These are phyloP conservation scores for Erythrophleum fordii DNA, from an alignment of 306 rosid species.

Conservation along the genomic window DNA sequence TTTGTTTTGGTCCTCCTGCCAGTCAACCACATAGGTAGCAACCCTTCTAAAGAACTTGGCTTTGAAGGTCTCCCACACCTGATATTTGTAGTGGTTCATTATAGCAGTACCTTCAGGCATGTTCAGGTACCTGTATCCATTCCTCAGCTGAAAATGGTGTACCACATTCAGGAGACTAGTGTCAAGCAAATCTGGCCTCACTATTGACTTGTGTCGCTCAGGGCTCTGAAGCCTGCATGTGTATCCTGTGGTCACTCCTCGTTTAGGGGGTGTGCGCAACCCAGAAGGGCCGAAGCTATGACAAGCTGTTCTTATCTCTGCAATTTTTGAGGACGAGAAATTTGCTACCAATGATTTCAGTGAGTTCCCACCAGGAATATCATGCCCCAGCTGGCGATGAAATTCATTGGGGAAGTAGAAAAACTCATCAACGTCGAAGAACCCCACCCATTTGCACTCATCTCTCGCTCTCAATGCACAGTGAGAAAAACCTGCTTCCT, in stretches of 20 bases:
- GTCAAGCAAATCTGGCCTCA: constrained; percentile 61
- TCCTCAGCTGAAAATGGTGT: constrained; percentile 66
- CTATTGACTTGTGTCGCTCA: constrained; percentile 69
- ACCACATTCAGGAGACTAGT: constrained; percentile 66
- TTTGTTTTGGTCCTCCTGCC: constrained; percentile 73
- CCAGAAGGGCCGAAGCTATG: constrained; percentile 83
- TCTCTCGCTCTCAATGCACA: constrained; percentile 68
- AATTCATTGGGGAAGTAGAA: constrained; percentile 60
- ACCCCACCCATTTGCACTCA: constrained; percentile 76
- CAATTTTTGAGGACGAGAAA: constrained; percentile 51
- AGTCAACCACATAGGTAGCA: constrained; percentile 76
- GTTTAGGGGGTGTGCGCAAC: constrained; percentile 52
- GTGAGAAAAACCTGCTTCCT: constrained; percentile 79
- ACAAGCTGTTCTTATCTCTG: constrained; percentile 68
- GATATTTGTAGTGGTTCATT: constrained; percentile 75
- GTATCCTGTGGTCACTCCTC: constrained; percentile 68
- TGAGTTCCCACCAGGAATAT: constrained; percentile 52
- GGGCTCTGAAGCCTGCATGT: constrained; percentile 68
- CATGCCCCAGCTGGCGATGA: constrained; percentile 33
- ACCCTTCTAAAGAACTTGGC: constrained; percentile 77
- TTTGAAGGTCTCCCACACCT: constrained; percentile 72
- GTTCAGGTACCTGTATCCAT: constrained; percentile 49
- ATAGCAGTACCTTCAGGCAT: constrained; percentile 53
- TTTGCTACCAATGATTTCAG: constrained; percentile 51
- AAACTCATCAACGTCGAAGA: constrained; percentile 77